Percentiles rank a stretch among this genome's conserved stretches.
Evolutionary conservation across 1,139 yeast genomes (phyloP).

Genomic region (Kodamaea arcana): DNA sequence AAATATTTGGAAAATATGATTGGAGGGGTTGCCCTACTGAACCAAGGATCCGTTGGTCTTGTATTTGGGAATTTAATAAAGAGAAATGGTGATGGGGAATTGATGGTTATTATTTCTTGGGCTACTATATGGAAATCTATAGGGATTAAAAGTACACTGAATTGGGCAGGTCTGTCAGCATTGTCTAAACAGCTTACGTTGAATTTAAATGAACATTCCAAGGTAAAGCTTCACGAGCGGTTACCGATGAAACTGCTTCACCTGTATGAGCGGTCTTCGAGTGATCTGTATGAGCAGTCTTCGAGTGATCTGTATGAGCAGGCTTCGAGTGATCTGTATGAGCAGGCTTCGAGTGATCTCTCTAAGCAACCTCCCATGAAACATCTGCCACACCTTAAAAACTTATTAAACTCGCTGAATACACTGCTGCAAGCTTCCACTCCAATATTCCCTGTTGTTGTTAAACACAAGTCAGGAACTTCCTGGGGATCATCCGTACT

Average conservation of each 20-base stretch:
- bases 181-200: not conserved
- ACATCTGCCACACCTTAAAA: too few species aligned
- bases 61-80: conserved; percentile 50
- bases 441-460: conserved; percentile 12
- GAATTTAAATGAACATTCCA: not conserved
- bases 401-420: too few species aligned
- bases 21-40: conserved; percentile 47
- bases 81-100: conserved; percentile 58
- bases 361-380: too few species aligned
- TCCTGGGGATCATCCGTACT: conserved; percentile 38
- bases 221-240: too few species aligned
- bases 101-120: conserved; percentile 53
- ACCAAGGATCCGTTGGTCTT: conserved; percentile 39
- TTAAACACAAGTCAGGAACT: conserved; percentile 4
- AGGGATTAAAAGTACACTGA: not conserved
- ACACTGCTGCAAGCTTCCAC: not conserved
- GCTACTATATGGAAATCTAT: conserved; percentile 15
- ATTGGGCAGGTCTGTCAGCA: not conserved
- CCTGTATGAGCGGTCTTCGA: too few species aligned
- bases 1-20: conserved; percentile 61
- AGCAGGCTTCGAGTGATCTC: too few species aligned
- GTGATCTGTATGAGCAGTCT: not conserved
- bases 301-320: not conserved
- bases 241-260: too few species aligned
- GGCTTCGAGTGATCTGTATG: not conserved